phyloP scores from a whole-genome alignment of 1,284 basidiomycete species.

The Kwoniella shivajii region DNA sequence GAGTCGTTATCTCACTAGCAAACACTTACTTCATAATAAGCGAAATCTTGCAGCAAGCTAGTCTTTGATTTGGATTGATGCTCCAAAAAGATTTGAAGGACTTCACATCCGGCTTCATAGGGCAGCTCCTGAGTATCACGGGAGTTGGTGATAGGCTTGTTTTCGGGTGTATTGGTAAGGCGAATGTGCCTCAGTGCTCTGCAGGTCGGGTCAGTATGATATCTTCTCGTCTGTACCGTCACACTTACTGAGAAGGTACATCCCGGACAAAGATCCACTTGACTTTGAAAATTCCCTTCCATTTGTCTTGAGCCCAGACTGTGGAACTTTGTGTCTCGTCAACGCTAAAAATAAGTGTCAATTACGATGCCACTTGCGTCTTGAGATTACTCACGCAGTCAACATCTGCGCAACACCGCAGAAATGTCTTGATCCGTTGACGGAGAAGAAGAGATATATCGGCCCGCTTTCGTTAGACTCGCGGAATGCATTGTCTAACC shows the following conservation, averaged over 20 bases:
- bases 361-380: no score
- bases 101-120: conserved; percentile 90
- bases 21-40: conserved; percentile 78
- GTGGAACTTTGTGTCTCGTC: conserved; percentile 61
- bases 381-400: conserved; percentile 65
- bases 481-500: conserved; percentile 91
- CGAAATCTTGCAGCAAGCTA: conserved; percentile 88
- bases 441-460: conserved; percentile 94
- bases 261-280: conserved; percentile 94
- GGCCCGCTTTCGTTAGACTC: conserved; percentile 81
- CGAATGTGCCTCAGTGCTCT: conserved; percentile 47
- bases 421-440: conserved; percentile 94
- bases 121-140: conserved; percentile 73
- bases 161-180: conserved; percentile 86
- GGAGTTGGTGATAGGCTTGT: conserved; percentile 94
- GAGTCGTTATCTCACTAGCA: background rate
- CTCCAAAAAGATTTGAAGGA: conserved; percentile 88
- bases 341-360: conserved; percentile 38
- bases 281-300: conserved; percentile 96
- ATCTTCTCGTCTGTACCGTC: background rate
- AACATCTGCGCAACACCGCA: conserved; percentile 97
- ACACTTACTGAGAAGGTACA: conserved; percentile 83
- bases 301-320: conserved; percentile 97
- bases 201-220: background rate
- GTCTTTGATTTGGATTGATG: conserved; percentile 77